Evolutionary conservation across 176 grass and related monocot genomes (phyloP), one percentile per base, ranked within the genome.

Genomic region (Phyllostachys edulis): DNA sequence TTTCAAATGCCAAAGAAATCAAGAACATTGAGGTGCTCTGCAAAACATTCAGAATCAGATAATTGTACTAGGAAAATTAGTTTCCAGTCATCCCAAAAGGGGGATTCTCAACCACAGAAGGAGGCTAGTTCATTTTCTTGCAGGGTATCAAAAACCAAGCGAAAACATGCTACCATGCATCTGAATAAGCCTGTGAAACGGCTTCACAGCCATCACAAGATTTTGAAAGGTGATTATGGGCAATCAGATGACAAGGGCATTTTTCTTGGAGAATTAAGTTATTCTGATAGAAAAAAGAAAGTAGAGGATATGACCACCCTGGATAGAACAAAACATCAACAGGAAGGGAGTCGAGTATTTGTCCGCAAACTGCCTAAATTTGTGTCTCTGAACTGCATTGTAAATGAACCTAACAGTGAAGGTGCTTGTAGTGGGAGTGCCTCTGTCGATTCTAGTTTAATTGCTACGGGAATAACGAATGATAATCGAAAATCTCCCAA

Each of bases 301-400:
- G 60, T 50, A 50, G 61, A 93, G 15, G 70, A 77, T 87, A 66
- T 64, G 40, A 56, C 6, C 12, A 32, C 77, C 51, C 69, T 12
- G 15, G 60, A 55, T 74, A 83, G 52, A 74, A 38, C 15, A 90
- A 69, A 81, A 45, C 54, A 75, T 15, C 57, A 60, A 51, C 81
- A 75, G 63, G 56, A 84, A 75, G 69, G 81, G 69, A 84, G 41
- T 86, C 85, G 21, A 84, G 11, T 77, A 62, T 64, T 77, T 88
- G 83, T 67, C 54, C 85, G 87, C 74, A 98, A 95, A 82, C 72
- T 86, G 40, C 96, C 91, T 34, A 98, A 98, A 88, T 98, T 90
- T 65, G 85, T 95, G 51, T 98, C 88, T 77, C 78, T 98, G 64
- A 98, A 92, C 62, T 85, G 89, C 69, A 94, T 98, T 76, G 69